Percentiles rank a stretch among this genome's conserved stretches.
These are phyloP conservation scores for Aspergillus carlsbadensis DNA, from an alignment of 495 filamentous ascomycete species.

Conservation along the genomic window DNA sequence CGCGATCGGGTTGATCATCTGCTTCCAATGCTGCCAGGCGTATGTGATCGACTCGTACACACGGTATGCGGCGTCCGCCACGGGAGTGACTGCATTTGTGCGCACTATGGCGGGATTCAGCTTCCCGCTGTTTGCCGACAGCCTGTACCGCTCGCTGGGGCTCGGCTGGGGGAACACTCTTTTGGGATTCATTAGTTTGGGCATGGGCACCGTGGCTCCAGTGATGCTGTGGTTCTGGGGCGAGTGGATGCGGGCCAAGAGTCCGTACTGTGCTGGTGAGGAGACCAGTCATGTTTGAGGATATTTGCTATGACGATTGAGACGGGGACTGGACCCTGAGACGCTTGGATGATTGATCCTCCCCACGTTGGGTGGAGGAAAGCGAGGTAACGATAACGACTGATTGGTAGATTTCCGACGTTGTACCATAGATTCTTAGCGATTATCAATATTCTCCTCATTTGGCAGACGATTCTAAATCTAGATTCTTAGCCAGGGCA, in stretches of 20 bases:
- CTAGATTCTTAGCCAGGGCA: not conserved
- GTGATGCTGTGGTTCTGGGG: slow-evolving; percentile 16
- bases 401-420: not conserved
- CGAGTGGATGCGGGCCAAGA: slow-evolving; percentile 9
- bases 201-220: slow-evolving; percentile 8
- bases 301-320: not conserved
- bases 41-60: slow-evolving; percentile 17
- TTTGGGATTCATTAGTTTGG: slow-evolving; percentile 10
- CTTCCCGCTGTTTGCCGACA: slow-evolving; percentile 12
- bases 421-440: too few relatives aligned
- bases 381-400: not conserved
- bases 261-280: slow-evolving; percentile 6
- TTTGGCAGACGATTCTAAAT: not conserved
- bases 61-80: slow-evolving; percentile 15
- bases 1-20: slow-evolving; percentile 34
- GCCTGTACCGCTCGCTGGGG: slow-evolving; percentile 12
- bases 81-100: slow-evolving; percentile 14
- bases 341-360: not conserved
- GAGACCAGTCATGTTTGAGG: not conserved
- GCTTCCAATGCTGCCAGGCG: slow-evolving; percentile 18
- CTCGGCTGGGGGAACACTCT: slow-evolving; percentile 18
- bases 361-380: not conserved
- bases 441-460: too few relatives aligned
- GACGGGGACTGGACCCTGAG: not conserved
- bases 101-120: slow-evolving; percentile 16